A percentile compares a stretch with the other conserved stretches of the same genome.
phyloP scores from a whole-genome alignment of 1,284 basidiomycete species.

The Termitomyces sp. region DNA sequence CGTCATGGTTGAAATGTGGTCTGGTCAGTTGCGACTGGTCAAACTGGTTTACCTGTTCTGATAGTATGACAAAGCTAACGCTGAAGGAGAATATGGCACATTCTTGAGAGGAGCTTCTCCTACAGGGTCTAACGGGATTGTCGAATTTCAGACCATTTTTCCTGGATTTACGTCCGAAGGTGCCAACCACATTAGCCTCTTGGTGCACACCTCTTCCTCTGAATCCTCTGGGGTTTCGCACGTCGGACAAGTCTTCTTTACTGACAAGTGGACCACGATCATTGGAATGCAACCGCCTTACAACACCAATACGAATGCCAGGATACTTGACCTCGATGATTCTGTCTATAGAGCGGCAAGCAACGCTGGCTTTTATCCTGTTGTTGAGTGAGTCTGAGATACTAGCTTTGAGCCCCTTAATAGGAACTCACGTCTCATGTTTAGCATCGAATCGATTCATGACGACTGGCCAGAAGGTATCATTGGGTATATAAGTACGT shows the following conservation, averaged over 20 bases:
- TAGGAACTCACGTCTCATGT: neutral
- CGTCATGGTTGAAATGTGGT: slow-evolving; percentile 58
- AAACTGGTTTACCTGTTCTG: neutral
- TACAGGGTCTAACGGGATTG: slow-evolving; percentile 47
- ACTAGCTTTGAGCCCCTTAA: neutral
- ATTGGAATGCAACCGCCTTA: slow-evolving; percentile 18
- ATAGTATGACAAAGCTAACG: slow-evolving; percentile 28
- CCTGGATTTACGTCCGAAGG: slow-evolving; percentile 38
- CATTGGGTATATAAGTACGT: slow-evolving; percentile 10
- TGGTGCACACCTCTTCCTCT: slow-evolving; percentile 24
- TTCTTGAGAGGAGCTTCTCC: slow-evolving; percentile 48
- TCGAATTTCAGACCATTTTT: slow-evolving; percentile 50
- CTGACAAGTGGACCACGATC: slow-evolving; percentile 34
- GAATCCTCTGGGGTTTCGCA: slow-evolving; percentile 23
- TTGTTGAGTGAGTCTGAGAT: slow-evolving; percentile 8
- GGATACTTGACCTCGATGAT: slow-evolving; percentile 8
- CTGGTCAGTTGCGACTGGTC: slow-evolving; percentile 21
- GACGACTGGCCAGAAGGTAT: slow-evolving; percentile 24
- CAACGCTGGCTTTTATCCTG: slow-evolving; percentile 10
- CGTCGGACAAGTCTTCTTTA: slow-evolving; percentile 36
- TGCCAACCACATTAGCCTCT: slow-evolving; percentile 32
- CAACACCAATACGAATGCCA: slow-evolving; percentile 10
- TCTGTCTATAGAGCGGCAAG: slow-evolving; percentile 7
- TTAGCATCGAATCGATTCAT: neutral
- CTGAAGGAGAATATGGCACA: slow-evolving; percentile 31